Base-by-base conservation (phyloP, 371 early-diverging fungal species). In the Mortierella sp. region DNA sequence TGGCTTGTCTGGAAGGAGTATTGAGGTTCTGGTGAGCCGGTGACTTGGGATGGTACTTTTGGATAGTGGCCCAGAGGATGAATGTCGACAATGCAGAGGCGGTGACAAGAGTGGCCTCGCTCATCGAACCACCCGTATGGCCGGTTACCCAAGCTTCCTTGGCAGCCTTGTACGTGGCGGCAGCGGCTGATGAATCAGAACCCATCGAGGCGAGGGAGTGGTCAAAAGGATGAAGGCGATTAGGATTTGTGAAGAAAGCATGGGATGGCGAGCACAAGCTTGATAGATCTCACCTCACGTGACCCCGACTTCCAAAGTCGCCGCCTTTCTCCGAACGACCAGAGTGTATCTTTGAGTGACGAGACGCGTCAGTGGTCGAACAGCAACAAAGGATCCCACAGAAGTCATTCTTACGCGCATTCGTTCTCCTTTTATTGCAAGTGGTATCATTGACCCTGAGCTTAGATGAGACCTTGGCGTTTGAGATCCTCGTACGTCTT, bases 401-500 rank as follows among this genome's bases (percentile, higher is more conserved):
- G n/a, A n/a, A n/a, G n/a, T n/a, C n/a, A n/a, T n/a, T n/a, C n/a
- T n/a, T n/a, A n/a, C n/a, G n/a, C n/a, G n/a, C n/a, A n/a, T n/a
- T n/a, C n/a, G n/a, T n/a, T n/a, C n/a, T n/a, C n/a, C n/a, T n/a
- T n/a, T n/a, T n/a, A n/a, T n/a, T n/a, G n/a, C n/a, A n/a, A n/a
- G n/a, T n/a, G n/a, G n/a, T n/a, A n/a, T n/a, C n/a, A n/a, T n/a
- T n/a, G n/a, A n/a, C n/a, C n/a, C n/a, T n/a, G n/a, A n/a, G n/a
- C n/a, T 57, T 88, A 95, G 50, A 96, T 83, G 50, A 96, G 85
- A 9, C 96, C 96, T 78, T 96, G 97, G 67, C 97, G 87, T 82
- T 92, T 91, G 57, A 96, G 85, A 82, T 95, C 96, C 74, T 97
- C 94, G 77, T 95, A 99, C 5, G 96, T 97, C 88, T 97, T 98